Base-by-base conservation (phyloP, 2,329 filamentous ascomycete genomes). In the Aspergillus tubingensis region DNA sequence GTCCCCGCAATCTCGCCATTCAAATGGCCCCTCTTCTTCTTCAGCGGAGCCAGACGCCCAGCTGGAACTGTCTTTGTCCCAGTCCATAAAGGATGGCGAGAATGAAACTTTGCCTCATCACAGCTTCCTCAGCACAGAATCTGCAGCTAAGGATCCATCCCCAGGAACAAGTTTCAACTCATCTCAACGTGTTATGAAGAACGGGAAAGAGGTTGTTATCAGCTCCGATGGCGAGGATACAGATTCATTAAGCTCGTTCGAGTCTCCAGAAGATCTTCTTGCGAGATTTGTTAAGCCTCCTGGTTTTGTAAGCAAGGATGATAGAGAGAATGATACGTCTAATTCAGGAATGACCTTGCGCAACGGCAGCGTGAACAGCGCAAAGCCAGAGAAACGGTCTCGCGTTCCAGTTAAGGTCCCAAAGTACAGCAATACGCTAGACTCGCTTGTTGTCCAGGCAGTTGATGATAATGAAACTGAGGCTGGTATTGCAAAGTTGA, bases 191-290 rank as follows among this genome's bases (percentile, higher is more conserved):
- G 75, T 85, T 11, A 78, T 88, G 58, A 89, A 79, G 60, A 78
- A 83, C 67, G 85, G 85, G 2, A 72, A 81, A 56, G 74, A 81
- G 58, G 72, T 82, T 3, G 79, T 93, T 43, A 82, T 82, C 49
- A 88, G 85, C 57, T 92, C 91, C 0, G 91, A 93, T 68, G 88
- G 89, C 8, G 89, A 90, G n/a, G 84, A 84, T 17, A 83, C 82
- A 27, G 82, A 85, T 52, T 88, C 88, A 0, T 79, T 84, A 60
- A 80, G 76, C 54, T 83, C 81, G 1, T 69, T 86, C 19, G 82
- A 83, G 60, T 81, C 83, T 27, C 79, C 88, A 13, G 81, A 83
- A 5, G 80, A 83, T 47, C 72, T 88, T 1, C 69, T 83, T 15
- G 67, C 68, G 19, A 68, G 61, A 38, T 70, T 73, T 21, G 59